phyloP scores from a whole-genome alignment of 345 rosid genomes.

The Turritis glabra region DNA sequence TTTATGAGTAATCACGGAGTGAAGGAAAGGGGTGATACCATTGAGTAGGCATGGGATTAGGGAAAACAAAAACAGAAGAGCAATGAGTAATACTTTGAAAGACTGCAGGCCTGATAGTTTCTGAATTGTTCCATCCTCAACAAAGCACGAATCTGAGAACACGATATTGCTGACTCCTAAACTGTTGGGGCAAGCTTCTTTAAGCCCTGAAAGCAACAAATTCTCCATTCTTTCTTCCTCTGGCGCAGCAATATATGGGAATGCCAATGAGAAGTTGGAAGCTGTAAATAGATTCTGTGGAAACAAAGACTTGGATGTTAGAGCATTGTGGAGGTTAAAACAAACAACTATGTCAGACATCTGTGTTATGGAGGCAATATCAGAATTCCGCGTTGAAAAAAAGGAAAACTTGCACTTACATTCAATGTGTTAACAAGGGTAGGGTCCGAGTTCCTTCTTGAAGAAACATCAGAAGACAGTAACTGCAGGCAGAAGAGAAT shows the following conservation, averaged over 20 bases:
- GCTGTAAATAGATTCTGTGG: slow-evolving; percentile 58
- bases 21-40: slow-evolving; percentile 2
- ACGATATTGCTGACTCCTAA: slow-evolving; percentile 57
- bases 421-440: slow-evolving; percentile 68
- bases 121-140: slow-evolving; percentile 60
- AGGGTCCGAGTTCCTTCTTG: slow-evolving; percentile 51
- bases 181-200: slow-evolving; percentile 60
- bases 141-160: slow-evolving; percentile 68
- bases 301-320: slow-evolving; percentile 28
- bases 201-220: slow-evolving; percentile 66
- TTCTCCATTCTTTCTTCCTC: slow-evolving; percentile 74
- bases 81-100: slow-evolving; percentile 51
- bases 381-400: neutral
- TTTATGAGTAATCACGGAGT: slow-evolving; percentile 3
- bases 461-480: slow-evolving; percentile 67
- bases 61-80: neutral
- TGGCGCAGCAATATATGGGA: slow-evolving; percentile 78
- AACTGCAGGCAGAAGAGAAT: slow-evolving; percentile 48
- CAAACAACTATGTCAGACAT: slow-evolving; percentile 6
- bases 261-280: slow-evolving; percentile 91
- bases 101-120: slow-evolving; percentile 64
- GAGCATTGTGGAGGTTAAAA: neutral
- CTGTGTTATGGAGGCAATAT: neutral
- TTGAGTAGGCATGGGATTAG: neutral
- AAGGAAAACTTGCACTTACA: slow-evolving; percentile 44